A percentile compares a stretch with the other conserved stretches of the same genome.
phyloP scores from a whole-genome alignment of 352 stramenopile species.

The Blastocystis sp. region DNA sequence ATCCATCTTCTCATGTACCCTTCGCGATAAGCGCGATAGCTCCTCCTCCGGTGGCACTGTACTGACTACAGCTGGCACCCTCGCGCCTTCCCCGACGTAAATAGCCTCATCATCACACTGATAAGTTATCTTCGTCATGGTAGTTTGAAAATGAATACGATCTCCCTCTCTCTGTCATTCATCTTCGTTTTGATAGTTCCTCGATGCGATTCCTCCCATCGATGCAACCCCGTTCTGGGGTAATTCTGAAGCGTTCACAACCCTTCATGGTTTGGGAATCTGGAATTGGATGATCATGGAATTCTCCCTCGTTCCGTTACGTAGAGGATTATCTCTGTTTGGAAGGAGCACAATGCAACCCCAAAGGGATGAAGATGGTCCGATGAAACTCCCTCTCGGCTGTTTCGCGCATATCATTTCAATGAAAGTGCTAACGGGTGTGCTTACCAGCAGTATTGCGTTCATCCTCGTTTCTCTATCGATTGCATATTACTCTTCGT shows the following conservation, averaged over 20 bases:
- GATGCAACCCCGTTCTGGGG: background rate
- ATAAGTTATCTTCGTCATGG: background rate
- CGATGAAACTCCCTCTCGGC: background rate
- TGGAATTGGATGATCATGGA: background rate
- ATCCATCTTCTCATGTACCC: background rate
- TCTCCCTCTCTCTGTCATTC: background rate
- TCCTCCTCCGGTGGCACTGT: background rate
- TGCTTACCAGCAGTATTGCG: background rate
- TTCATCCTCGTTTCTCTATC: background rate
- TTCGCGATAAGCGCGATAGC: background rate
- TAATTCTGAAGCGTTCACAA: background rate
- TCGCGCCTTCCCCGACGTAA: background rate
- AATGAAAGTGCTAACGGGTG: background rate
- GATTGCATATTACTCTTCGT: background rate
- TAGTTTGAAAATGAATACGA: background rate
- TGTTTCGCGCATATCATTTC: background rate
- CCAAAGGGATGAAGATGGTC: background rate
- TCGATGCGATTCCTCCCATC: background rate
- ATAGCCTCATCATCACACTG: slow-evolving; percentile 4
- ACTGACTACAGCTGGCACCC: background rate
- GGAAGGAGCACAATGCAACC: background rate
- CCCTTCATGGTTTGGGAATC: background rate
- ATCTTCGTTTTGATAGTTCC: slow-evolving; percentile 63
- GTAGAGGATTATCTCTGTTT: background rate
- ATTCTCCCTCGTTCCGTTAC: background rate